Evolutionary conservation across 805 yeast genomes (phyloP).

Genomic region (Hanseniaspora thailandica): DNA sequence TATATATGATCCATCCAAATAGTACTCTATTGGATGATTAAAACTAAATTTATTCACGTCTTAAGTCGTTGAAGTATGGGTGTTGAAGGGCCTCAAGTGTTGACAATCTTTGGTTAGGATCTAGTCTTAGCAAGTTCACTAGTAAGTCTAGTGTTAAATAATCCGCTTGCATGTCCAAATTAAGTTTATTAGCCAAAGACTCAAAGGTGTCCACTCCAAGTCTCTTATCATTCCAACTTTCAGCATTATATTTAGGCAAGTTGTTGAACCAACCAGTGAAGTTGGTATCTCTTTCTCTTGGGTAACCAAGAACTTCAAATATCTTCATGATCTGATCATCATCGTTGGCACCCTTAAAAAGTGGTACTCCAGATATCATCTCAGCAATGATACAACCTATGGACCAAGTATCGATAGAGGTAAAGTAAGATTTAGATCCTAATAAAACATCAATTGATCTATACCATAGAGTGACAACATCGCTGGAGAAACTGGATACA

Average conservation of each 20-base stretch:
- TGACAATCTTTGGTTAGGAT: conserved; percentile 42
- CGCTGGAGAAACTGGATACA: conserved; percentile 90
- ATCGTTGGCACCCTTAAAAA: conserved; percentile 95
- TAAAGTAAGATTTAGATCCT: conserved; percentile 94
- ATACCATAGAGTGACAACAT: conserved; percentile 96
- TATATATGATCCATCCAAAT: conserved; percentile 64
- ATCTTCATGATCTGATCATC: conserved; percentile 93
- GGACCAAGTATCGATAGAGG: conserved; percentile 98
- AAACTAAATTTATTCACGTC: not conserved
- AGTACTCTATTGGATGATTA: conserved; percentile 55
- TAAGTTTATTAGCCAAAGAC: conserved; percentile 30
- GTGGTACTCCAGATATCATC: conserved; percentile 89
- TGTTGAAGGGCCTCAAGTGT: conserved; percentile 44
- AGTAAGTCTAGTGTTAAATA: conserved; percentile 25
- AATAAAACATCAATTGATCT: conserved; percentile 90
- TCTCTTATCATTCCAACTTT: conserved; percentile 57
- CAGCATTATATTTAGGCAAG: conserved; percentile 84
- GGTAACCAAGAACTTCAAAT: conserved; percentile 86
- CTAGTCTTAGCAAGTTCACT: conserved; percentile 36
- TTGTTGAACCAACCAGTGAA: conserved; percentile 92
- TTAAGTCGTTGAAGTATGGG: conserved; percentile 30
- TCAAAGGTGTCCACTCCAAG: conserved; percentile 29
- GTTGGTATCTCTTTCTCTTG: conserved; percentile 33
- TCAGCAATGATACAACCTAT: conserved; percentile 97
- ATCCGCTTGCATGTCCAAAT: conserved; percentile 25